Conservation (phyloP, 2,329 filamentous ascomycete genomes). For the Cercospora zeae-maydis region DNA sequence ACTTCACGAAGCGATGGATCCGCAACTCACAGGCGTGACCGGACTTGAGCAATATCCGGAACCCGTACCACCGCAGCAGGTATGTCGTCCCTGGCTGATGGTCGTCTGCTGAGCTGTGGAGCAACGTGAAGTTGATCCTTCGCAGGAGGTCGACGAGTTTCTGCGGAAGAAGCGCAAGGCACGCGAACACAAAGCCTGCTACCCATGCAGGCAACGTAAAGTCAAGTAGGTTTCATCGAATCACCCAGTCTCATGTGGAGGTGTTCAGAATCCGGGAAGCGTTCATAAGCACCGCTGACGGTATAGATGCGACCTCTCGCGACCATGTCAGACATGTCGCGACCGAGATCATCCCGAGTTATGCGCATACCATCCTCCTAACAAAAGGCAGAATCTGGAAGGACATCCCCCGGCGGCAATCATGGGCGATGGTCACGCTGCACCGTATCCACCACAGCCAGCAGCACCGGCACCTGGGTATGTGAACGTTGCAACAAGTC, state of each 20-base stretch:
- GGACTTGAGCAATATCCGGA: slow-evolving; percentile 4
- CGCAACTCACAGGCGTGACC: slow-evolving; percentile 22
- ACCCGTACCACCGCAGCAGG: slow-evolving; percentile 1
- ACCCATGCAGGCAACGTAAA: slow-evolving; percentile 47
- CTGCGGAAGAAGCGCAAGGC: slow-evolving; percentile 50
- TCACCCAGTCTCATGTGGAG: background rate
- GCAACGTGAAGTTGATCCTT: slow-evolving; percentile 14
- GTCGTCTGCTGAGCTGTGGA: background rate
- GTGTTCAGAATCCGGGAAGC: background rate
- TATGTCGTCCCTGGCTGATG: background rate
- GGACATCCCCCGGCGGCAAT: slow-evolving; percentile 13
- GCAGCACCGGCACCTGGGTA: slow-evolving; percentile 14
- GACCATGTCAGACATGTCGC: slow-evolving; percentile 51
- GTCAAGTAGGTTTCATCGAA: slow-evolving; percentile 31
- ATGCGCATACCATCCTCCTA: slow-evolving; percentile 42
- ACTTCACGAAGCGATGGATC: slow-evolving; percentile 19
- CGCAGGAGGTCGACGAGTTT: slow-evolving; percentile 50
- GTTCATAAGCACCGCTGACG: background rate
- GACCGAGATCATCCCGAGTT: slow-evolving; percentile 51
- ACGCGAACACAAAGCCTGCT: slow-evolving; percentile 52
- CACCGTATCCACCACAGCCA: background rate
- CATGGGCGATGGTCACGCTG: slow-evolving; percentile 24
- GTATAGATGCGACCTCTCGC: slow-evolving; percentile 44
- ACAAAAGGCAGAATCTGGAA: slow-evolving; percentile 36
- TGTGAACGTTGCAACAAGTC: slow-evolving; percentile 37